Evolutionary conservation across 345 rosid species (phyloP).

Genomic region (Bruguiera parviflora): DNA sequence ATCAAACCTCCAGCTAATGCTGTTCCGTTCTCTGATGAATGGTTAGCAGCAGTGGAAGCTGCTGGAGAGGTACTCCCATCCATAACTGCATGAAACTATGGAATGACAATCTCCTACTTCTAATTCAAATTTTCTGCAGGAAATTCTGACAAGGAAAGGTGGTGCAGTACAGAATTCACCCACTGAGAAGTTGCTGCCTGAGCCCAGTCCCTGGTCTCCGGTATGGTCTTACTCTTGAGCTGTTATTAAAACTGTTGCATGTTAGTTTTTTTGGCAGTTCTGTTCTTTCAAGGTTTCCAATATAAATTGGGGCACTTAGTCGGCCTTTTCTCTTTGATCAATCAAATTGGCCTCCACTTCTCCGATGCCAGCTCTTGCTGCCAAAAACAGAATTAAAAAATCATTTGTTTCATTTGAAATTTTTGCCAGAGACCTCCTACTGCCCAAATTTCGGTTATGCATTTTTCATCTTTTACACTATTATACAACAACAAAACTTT

Average conservation of each 20-base stretch:
- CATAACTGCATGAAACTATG: background rate
- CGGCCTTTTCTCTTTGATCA: no score
- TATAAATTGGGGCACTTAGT: background rate
- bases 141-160: slow-evolving; percentile 67
- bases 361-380: no score
- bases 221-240: slow-evolving; percentile 33
- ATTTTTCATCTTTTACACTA: no score
- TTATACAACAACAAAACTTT: no score
- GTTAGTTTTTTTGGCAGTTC: background rate
- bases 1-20: slow-evolving; percentile 58
- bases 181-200: slow-evolving; percentile 59
- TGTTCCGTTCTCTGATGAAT: slow-evolving; percentile 87
- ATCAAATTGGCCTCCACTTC: no score
- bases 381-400: no score
- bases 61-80: slow-evolving; percentile 79
- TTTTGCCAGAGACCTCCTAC: no score
- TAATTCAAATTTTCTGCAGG: slow-evolving; percentile 40
- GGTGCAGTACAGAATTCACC: slow-evolving; percentile 94
- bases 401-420: no score
- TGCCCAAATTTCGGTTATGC: no score
- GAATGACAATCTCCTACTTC: background rate
- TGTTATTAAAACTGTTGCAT: background rate
- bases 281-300: background rate
- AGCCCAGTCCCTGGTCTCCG: slow-evolving; percentile 96
- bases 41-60: slow-evolving; percentile 91